phyloP scores from a whole-genome alignment of 306 rosid species.

The Ormosia semicastrata region DNA sequence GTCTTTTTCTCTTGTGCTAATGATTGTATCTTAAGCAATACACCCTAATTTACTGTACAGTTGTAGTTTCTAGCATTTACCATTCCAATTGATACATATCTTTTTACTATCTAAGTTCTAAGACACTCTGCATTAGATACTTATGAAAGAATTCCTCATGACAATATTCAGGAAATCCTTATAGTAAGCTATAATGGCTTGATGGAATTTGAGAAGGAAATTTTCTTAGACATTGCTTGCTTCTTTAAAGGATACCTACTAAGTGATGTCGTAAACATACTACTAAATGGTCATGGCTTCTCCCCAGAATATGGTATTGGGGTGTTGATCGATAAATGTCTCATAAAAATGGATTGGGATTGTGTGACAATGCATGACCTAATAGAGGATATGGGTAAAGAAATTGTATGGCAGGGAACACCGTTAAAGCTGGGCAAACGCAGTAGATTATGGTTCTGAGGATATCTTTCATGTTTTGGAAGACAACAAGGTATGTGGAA shows the following conservation, averaged over 20 bases:
- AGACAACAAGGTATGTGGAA: neutral
- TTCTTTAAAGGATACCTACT: neutral
- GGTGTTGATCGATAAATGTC: neutral
- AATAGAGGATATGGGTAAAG: neutral
- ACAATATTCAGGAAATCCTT: neutral
- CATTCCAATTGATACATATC: neutral
- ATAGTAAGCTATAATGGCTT: conserved; percentile 6
- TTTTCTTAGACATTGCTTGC: neutral
- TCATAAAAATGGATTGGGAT: neutral
- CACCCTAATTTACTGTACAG: neutral
- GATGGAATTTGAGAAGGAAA: neutral
- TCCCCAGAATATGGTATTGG: neutral
- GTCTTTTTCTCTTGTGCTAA: neutral
- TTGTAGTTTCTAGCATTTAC: neutral
- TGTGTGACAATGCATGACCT: neutral
- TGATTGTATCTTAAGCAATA: neutral
- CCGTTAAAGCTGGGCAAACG: neutral
- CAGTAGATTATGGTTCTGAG: neutral
- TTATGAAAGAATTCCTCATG: conserved; percentile 12
- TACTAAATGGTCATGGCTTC: neutral
- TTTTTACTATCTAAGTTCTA: neutral
- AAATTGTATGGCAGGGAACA: neutral
- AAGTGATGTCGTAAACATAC: neutral
- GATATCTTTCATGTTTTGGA: conserved; percentile 6
- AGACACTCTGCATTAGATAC: neutral